A percentile compares a stretch with the other conserved stretches of the same genome.
Evolutionary conservation across 2,329 filamentous ascomycete genomes (phyloP).

Genomic region (Podosphaera xanthii): DNA sequence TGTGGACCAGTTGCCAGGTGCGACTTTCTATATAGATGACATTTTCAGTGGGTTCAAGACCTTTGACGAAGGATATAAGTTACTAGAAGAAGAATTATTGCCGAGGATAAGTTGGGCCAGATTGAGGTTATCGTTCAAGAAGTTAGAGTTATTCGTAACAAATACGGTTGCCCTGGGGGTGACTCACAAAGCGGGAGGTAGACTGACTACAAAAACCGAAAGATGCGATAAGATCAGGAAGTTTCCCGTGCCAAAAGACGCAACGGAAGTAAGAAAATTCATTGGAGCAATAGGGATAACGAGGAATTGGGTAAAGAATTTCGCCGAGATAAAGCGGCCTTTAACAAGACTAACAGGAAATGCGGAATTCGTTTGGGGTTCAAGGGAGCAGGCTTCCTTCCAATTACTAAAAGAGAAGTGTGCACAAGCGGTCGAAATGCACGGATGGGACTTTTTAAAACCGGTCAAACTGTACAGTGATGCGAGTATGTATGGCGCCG

Average conservation of each 20-base stretch:
- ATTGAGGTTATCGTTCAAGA: background rate
- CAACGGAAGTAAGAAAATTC: background rate
- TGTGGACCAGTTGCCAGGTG: background rate
- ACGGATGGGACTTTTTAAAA: background rate
- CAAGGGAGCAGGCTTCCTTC: background rate
- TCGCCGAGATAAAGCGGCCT: background rate
- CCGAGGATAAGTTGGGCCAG: background rate
- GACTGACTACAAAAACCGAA: background rate
- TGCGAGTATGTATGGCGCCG: slow-evolving; percentile 2
- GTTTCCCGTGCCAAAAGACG: background rate
- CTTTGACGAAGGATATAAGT: background rate
- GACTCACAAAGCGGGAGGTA: background rate
- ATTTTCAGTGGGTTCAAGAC: background rate
- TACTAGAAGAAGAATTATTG: background rate
- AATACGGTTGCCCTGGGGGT: background rate
- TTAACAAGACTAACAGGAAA: background rate
- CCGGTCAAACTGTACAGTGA: background rate
- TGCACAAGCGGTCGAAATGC: background rate
- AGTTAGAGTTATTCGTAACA: background rate
- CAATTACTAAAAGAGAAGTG: background rate
- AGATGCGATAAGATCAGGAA: background rate
- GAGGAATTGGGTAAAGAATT: no score
- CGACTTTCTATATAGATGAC: background rate
- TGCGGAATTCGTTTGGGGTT: background rate
- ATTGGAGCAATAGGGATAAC: background rate